Conservation (phyloP, 148 eudicot species). For the Camellia granthamiana region DNA sequence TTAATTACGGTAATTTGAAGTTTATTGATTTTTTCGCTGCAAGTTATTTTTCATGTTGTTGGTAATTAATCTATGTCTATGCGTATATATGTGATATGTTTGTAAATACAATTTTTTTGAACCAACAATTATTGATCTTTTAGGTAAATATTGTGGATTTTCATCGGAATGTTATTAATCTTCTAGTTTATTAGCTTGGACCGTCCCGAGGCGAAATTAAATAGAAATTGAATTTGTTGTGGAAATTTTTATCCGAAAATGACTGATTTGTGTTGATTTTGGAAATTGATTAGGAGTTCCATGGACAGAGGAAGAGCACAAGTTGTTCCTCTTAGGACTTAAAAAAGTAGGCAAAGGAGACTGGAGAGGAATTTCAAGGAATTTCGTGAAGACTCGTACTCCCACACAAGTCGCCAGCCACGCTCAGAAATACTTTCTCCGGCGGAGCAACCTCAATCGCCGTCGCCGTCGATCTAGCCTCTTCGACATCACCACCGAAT, state of each 20-base stretch:
- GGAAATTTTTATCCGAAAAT: neutral
- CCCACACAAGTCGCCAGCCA: conserved; percentile 88
- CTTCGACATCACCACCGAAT: conserved; percentile 75
- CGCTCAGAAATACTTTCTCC: conserved; percentile 74
- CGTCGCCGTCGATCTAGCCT: conserved; percentile 81
- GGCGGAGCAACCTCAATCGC: conserved; percentile 56
- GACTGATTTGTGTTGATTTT: neutral
- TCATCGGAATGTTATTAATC: neutral
- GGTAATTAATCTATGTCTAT: too few relatives aligned
- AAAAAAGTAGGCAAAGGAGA: conserved; percentile 76
- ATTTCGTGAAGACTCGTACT: conserved; percentile 72
- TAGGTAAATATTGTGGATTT: neutral
- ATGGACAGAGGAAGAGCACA: conserved; percentile 87
- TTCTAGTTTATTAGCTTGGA: neutral
- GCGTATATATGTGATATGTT: too few relatives aligned
- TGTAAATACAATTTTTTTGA: neutral
- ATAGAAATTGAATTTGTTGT: neutral
- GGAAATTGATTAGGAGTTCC: conserved; percentile 49
- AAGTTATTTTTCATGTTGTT: neutral
- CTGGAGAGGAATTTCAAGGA: conserved; percentile 77
- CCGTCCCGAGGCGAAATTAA: neutral
- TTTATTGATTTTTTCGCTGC: neutral
- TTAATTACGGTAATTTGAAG: neutral
- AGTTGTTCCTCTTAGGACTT: conserved; percentile 62
- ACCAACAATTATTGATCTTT: neutral